phyloP scores from a whole-genome alignment of 805 yeast genomes.

The Myxozyma lipomycoides region DNA sequence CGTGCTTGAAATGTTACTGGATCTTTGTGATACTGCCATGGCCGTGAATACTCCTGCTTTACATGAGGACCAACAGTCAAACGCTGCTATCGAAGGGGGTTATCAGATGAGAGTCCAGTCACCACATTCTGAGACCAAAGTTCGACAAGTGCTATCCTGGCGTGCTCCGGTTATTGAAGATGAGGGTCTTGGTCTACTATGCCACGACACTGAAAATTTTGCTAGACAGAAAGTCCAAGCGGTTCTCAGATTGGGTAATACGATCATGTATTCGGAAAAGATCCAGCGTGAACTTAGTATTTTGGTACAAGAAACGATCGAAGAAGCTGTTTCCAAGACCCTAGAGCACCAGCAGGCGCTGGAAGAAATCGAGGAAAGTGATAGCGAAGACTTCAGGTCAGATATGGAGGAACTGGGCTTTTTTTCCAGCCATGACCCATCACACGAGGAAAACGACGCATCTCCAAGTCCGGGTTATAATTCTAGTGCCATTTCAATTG shows the following conservation, averaged over 20 bases:
- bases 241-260: slow-evolving; percentile 65
- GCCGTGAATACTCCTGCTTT: slow-evolving; percentile 69
- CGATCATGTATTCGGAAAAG: slow-evolving; percentile 68
- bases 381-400: slow-evolving; percentile 24
- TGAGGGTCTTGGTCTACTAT: slow-evolving; percentile 57
- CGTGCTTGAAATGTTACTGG: slow-evolving; percentile 43
- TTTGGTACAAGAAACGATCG: slow-evolving; percentile 59
- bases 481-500: slow-evolving; percentile 15
- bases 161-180: slow-evolving; percentile 51
- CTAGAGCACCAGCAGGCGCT: slow-evolving; percentile 36
- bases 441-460: slow-evolving; percentile 21
- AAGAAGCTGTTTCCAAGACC: slow-evolving; percentile 57
- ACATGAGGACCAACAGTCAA: slow-evolving; percentile 27
- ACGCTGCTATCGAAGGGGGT: slow-evolving; percentile 37
- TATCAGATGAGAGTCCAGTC: slow-evolving; percentile 33
- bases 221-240: slow-evolving; percentile 66
- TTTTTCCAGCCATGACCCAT: slow-evolving; percentile 15
- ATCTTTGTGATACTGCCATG: slow-evolving; percentile 71
- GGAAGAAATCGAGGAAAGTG: slow-evolving; percentile 27
- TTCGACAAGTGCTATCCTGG: slow-evolving; percentile 37
- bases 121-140: slow-evolving; percentile 36
- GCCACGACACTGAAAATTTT: slow-evolving; percentile 61
- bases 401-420: slow-evolving; percentile 24
- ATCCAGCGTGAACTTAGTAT: slow-evolving; percentile 75
- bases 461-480: slow-evolving; percentile 12